Evolutionary conservation across 2,329 filamentous ascomycete genomes (phyloP), one percentile per base, ranked within the genome.

Genomic region (Neofusicoccum cordaticola): DNA sequence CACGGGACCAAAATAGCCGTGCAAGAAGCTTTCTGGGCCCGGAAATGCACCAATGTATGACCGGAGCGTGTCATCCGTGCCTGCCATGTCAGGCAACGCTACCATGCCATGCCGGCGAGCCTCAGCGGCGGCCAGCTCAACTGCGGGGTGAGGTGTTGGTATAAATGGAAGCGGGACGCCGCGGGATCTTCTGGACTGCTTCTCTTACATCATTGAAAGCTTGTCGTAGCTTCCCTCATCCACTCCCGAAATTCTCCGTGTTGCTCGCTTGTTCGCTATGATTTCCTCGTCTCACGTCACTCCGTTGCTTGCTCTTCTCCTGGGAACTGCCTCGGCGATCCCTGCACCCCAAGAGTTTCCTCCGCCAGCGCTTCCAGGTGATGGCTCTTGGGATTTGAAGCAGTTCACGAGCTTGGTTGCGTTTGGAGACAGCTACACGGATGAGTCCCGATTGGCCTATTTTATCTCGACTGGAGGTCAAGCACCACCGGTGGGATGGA

Each of bases 371-470:
- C 41, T 45, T 19, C 6, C 60, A 3, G 39, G 44, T 3, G 53
- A 42, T 22, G 64, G 66, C 5, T 67, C 64, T 51, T 81, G 79
- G 80, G 70, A 72, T 45, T 67, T 82, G 45, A 75, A 77, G 37
- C 79, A 80, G 42, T 87, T 91, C 72, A 82, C 85, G 34, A 88
- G 86, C 57, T 74, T 92, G 42, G 84, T 92, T 44, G 83, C 87
- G 0, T 92, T 93, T 72, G 90, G 90, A 12, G 89, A 92, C 74
- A 91, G 88, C 75, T 93, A 90, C 71, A 91, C 89, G 0, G 91
- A 93, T 71, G 88, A 92, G 70, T 86, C 84, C 12, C 85, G 90
- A 9, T 73, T 91, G 9, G 71, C 72, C 9, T 92, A 91, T 72
- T 89, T 93, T 71, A 77, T 79, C 65, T 76, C 71, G 39, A 79